These are phyloP conservation scores for Sporisorium sorghi DNA, from an alignment of 1,284 basidiomycete genomes.

Conservation along the genomic window DNA sequence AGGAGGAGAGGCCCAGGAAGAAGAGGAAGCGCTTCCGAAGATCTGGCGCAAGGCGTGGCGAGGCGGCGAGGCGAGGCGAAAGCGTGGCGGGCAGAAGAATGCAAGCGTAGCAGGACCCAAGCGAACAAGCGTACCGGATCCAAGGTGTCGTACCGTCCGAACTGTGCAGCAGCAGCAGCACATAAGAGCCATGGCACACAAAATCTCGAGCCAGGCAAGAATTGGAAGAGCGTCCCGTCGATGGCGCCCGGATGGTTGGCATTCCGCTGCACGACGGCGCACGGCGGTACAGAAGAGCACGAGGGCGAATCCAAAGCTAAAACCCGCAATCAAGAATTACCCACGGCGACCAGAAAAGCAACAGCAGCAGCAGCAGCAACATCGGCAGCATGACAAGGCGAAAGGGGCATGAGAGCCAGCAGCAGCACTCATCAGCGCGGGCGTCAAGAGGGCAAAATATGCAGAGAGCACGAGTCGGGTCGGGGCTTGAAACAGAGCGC, in stretches of 20 bases:
- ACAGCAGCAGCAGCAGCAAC: neutral
- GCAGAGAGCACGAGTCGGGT: constrained; percentile 2
- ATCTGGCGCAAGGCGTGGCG: constrained; percentile 22
- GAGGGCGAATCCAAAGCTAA: neutral
- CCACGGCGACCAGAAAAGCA: neutral
- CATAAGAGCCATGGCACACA: too few species aligned
- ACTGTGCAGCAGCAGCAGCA: too few species aligned
- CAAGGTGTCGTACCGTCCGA: too few species aligned
- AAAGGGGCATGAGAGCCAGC: neutral
- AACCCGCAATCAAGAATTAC: neutral
- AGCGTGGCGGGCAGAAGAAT: neutral
- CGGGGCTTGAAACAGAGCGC: constrained; percentile 4
- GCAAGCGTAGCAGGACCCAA: neutral
- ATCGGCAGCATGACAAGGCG: neutral
- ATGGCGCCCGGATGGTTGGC: neutral
- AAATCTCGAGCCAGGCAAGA: too few species aligned
- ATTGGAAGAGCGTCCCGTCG: neutral
- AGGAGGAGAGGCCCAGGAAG: constrained; percentile 4
- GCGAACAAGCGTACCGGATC: neutral
- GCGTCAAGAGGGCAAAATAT: neutral
- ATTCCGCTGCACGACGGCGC: constrained; percentile 5
- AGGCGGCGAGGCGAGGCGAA: constrained; percentile 3
- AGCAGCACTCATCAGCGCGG: neutral
- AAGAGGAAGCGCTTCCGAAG: constrained; percentile 34
- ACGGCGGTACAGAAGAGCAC: constrained; percentile 3